Conservation (phyloP, 768 basidiomycete species). For the Leccinum rimulosum region DNA sequence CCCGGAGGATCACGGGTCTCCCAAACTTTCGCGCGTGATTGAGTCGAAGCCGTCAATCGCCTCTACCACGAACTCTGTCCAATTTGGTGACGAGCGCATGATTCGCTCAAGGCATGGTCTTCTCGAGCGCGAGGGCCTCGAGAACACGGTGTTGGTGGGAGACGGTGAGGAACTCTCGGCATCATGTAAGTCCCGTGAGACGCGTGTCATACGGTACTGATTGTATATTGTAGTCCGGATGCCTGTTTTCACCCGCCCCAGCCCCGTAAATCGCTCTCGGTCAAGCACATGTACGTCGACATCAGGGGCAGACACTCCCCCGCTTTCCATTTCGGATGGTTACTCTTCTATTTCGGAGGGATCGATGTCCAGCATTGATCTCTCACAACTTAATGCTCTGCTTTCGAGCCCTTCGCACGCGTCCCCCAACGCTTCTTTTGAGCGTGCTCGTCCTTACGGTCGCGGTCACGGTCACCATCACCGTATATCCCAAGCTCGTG, state of each 20-base stretch:
- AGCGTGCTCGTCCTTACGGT: constrained; percentile 40
- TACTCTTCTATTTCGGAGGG: constrained; percentile 65
- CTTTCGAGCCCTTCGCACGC: constrained; percentile 58
- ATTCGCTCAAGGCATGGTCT: constrained; percentile 60
- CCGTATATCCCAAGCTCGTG: constrained; percentile 62
- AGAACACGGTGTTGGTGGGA: constrained; percentile 61
- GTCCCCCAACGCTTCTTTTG: constrained; percentile 40
- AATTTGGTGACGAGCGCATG: constrained; percentile 70
- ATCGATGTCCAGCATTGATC: constrained; percentile 76
- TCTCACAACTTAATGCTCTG: constrained; percentile 55
- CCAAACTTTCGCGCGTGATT: constrained; percentile 46
- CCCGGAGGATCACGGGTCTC: constrained; percentile 31
- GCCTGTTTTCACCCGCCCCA: constrained; percentile 64
- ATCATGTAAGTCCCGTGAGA: constrained; percentile 44
- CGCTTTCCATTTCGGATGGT: constrained; percentile 65
- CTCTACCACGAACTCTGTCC: constrained; percentile 53
- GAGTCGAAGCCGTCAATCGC: constrained; percentile 61
- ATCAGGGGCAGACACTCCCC: constrained; percentile 69
- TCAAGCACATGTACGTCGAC: constrained; percentile 69
- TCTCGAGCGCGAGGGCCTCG: constrained; percentile 62
- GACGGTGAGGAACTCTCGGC: constrained; percentile 58
- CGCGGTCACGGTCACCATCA: constrained; percentile 70
- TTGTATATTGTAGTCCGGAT: constrained; percentile 36
- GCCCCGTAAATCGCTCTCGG: constrained; percentile 48
- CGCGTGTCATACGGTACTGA: not conserved